These are phyloP conservation scores for Trichomonascaceae sp. DNA, from an alignment of 1,139 yeast species.

Conservation along the genomic window DNA sequence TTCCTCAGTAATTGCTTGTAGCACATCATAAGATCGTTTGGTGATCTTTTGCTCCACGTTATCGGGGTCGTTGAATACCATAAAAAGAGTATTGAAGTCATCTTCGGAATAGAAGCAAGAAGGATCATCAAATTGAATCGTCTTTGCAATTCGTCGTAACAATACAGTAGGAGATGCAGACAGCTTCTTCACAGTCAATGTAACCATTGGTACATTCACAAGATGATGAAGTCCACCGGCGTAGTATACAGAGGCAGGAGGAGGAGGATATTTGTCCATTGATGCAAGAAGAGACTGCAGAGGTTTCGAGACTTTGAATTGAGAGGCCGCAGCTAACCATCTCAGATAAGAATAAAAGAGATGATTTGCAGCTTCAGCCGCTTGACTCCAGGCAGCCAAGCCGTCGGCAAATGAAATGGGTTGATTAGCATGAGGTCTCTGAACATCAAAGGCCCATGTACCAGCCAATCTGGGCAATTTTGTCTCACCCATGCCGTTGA, in stretches of 20 bases:
- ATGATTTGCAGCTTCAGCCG: slow-evolving; percentile 84
- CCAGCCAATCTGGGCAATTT: slow-evolving; percentile 79
- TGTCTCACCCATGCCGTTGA: slow-evolving; percentile 72
- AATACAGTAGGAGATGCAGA: slow-evolving; percentile 55
- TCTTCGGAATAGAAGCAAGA: slow-evolving; percentile 68
- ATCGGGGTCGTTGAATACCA: slow-evolving; percentile 59
- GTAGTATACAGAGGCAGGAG: slow-evolving; percentile 29
- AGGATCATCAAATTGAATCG: slow-evolving; percentile 63
- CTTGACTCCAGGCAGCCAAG: slow-evolving; percentile 58
- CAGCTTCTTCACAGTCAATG: slow-evolving; percentile 55
- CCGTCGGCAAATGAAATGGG: slow-evolving; percentile 57
- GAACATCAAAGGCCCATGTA: slow-evolving; percentile 73
- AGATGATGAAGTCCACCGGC: slow-evolving; percentile 27
- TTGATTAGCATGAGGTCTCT: slow-evolving; percentile 24
- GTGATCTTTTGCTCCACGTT: slow-evolving; percentile 62
- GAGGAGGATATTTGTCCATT: slow-evolving; percentile 39
- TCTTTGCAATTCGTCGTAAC: slow-evolving; percentile 56
- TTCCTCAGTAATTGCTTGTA: slow-evolving; percentile 42
- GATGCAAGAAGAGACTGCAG: slow-evolving; percentile 49
- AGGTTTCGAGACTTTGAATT: slow-evolving; percentile 17
- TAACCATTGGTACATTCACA: slow-evolving; percentile 60
- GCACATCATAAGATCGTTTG: slow-evolving; percentile 63
- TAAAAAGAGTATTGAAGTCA: slow-evolving; percentile 69
- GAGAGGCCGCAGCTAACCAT: slow-evolving; percentile 42
- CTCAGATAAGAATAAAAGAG: slow-evolving; percentile 69